These are phyloP conservation scores for Chenopodium album DNA, from an alignment of 148 eudicot species.

Conservation along the genomic window DNA sequence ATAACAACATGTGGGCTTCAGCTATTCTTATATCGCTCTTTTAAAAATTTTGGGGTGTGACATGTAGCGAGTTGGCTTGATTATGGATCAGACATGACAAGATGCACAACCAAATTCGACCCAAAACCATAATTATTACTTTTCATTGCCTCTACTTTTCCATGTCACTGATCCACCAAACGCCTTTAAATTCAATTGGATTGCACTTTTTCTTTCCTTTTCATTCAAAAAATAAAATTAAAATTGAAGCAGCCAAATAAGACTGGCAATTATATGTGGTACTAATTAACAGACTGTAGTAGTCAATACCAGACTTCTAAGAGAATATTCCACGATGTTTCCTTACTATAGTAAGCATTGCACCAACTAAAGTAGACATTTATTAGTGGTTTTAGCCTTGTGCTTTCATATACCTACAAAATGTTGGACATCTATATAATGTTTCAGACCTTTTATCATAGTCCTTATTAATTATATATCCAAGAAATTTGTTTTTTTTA, in stretches of 20 bases:
- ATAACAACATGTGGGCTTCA: too few species aligned
- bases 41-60: too few species aligned
- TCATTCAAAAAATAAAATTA: too few species aligned
- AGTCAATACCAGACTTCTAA: conserved; percentile 20
- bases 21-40: too few species aligned
- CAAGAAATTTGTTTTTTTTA: background rate
- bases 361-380: conserved; percentile 1
- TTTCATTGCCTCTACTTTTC: too few species aligned
- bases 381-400: background rate
- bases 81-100: too few species aligned
- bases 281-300: background rate
- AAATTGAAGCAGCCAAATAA: conserved; percentile 15
- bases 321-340: conserved; percentile 24
- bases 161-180: too few species aligned
- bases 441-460: background rate
- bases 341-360: background rate
- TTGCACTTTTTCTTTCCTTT: too few species aligned
- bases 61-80: too few species aligned
- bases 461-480: background rate
- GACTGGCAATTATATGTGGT: conserved; percentile 7
- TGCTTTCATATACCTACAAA: conserved; percentile 3
- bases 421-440: background rate
- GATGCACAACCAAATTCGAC: too few species aligned
- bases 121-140: too few species aligned
- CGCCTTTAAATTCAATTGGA: too few species aligned